These are phyloP conservation scores for Gremmenia infestans DNA, from an alignment of 2,329 filamentous ascomycete genomes.

Conservation along the genomic window DNA sequence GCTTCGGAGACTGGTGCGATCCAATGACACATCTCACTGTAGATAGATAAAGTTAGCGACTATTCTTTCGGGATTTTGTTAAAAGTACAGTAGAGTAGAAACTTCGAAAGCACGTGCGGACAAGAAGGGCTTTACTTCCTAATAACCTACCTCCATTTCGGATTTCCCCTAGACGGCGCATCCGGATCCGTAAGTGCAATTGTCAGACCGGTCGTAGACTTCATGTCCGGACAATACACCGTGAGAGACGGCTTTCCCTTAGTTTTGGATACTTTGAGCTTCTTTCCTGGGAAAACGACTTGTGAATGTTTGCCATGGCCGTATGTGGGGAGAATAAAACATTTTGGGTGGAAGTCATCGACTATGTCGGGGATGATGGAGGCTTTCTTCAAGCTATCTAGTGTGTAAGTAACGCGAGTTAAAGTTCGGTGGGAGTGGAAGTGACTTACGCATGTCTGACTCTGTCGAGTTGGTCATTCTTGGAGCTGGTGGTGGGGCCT, in stretches of 20 bases:
- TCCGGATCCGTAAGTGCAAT: constrained; percentile 53
- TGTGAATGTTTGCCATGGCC: constrained; percentile 35
- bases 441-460: constrained; percentile 4
- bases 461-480: not conserved
- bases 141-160: constrained; percentile 38
- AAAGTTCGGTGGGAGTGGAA: constrained; percentile 19
- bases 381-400: constrained; percentile 15
- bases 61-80: no score
- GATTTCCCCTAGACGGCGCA: constrained; percentile 48
- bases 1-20: constrained; percentile 20
- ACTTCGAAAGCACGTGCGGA: no score
- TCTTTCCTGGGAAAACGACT: constrained; percentile 42
- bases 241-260: constrained; percentile 27
- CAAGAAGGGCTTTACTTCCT: no score
- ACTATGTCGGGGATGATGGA: constrained; percentile 39
- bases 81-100: no score
- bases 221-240: constrained; percentile 26
- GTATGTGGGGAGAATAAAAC: constrained; percentile 46
- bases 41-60: no score
- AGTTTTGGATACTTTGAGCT: constrained; percentile 25
- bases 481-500: not conserved
- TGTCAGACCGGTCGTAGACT: constrained; percentile 33
- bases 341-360: constrained; percentile 50
- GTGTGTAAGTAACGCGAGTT: not conserved
- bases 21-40: constrained; percentile 53